Evolutionary conservation across 192 early-diverging fungal species (phyloP).

Genomic region (Jimgerdemannia flammicorona): DNA sequence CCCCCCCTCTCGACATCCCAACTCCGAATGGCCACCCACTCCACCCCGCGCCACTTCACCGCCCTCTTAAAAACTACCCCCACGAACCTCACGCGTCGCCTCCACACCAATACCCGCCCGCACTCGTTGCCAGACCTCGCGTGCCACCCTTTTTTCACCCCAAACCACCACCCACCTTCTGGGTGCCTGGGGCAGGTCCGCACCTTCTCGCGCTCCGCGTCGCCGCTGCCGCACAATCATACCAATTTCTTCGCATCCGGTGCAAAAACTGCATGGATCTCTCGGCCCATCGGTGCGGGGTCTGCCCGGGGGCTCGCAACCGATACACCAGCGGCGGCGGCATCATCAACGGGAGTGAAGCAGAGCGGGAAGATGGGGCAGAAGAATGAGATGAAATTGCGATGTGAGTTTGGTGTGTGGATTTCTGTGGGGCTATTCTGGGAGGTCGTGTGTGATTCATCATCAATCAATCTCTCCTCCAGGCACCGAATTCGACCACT

Average conservation of each 20-base stretch:
- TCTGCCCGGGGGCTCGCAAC: not conserved
- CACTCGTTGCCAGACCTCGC: too few species aligned
- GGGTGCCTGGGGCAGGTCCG: not conserved
- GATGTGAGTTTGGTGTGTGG: not conserved
- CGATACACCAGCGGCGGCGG: not conserved
- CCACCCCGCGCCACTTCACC: not conserved
- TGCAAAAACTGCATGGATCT: not conserved
- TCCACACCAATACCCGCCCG: not conserved
- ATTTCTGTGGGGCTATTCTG: not conserved
- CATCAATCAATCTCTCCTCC: not conserved
- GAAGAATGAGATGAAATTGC: constrained; percentile 5
- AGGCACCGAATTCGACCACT: constrained; percentile 65
- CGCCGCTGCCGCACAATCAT: not conserved
- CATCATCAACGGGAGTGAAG: not conserved
- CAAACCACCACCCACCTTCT: not conserved
- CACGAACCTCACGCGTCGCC: not conserved
- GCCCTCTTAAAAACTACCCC: not conserved
- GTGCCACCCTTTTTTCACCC: not conserved
- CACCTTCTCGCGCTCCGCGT: not conserved
- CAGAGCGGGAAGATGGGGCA: not conserved
- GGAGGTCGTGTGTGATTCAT: not conserved
- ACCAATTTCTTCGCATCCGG: not conserved
- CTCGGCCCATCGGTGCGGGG: not conserved
- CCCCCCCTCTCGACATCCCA: too few species aligned
- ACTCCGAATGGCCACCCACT: not conserved